Base-by-base conservation (phyloP, 306 rosid genomes). In the Vachellia collinsii region DNA sequence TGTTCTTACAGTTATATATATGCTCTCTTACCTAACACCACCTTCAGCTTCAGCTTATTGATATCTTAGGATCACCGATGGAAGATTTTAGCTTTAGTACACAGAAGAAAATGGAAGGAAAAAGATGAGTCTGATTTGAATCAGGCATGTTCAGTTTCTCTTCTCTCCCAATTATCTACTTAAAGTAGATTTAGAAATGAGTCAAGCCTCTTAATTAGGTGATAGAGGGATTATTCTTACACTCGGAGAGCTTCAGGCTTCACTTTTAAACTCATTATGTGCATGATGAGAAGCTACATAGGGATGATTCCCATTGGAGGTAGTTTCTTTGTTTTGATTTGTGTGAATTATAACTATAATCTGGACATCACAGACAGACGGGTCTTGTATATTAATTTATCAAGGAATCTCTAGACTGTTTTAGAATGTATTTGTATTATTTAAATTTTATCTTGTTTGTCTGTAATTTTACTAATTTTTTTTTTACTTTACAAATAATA, bases 31-130 rank as follows among this genome's bases (percentile, higher is more conserved):
- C 81, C 48, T 43, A 72, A 59, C 83, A 25, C 64, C 36, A 47
- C 20, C 65, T 58, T 61, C 3, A 48, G 34, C 62, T 23, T 69
- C 38, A 17, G 65, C 11, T 42, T 70, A 5, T 70, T 70, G 54
- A 20, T 70, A 22, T 69, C 73, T 5, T 43, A 70, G 74, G 11
- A 43, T 43, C 43, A 46, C 75, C 14, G 19, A 74, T 43, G 53
- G 38, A 70, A 63, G 48, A 54, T 11, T 77, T n/a, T 48, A 74
- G 74, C 47, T 74, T 69, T 74, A 83, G 87, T 70, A 70, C 47
- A 10, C 46, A 25, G 19, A 42, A 11, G 73, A 42, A 42, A 43
- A 42, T 68, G 37, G 34, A 68, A 42, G 34, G 53, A 1, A 20
- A 42, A 23, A 20, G 11, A n/a, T 9, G 7, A 4, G 51, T 39